Evolutionary conservation across 129 eudicot species (phyloP), one percentile per base, ranked within the genome.

Genomic region (Saussurea involucrata): DNA sequence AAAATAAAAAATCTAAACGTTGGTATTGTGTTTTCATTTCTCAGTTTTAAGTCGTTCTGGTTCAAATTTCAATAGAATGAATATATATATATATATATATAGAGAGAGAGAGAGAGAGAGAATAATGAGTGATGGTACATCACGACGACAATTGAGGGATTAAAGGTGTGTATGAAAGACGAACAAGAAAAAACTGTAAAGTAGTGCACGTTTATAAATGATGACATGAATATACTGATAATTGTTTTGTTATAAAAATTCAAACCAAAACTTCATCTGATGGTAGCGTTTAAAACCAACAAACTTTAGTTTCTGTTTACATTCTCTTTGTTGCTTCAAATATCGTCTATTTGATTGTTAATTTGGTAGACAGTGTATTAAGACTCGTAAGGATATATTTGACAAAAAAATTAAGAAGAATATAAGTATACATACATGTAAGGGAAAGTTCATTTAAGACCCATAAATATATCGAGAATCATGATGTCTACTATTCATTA

Each of bases 61-160:
- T 42, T 11, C n/a, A n/a, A n/a, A n/a, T n/a, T n/a, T n/a, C n/a
- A n/a, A n/a, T n/a, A n/a, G n/a, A n/a, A n/a, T n/a, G n/a, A n/a
- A n/a, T n/a, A n/a, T n/a, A n/a, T n/a, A n/a, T n/a, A n/a, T n/a
- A n/a, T n/a, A n/a, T n/a, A n/a, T n/a, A 53, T 8, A 53, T 7
- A 53, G 21, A n/a, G 21, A 17, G 8, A 17, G 8, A 53, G 1
- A 8, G 61, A 0, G 9, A 17, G n/a, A 53, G 8, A 53, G 22
- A 53, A 53, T 53, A 72, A 53, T 36, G 4, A 53, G 18, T 76
- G 74, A 67, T 68, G 57, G 55, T 76, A 67, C 68, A 67, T 53
- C 33, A 57, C 57, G 24, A 32, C 9, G 31, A 49, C 22, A 27
- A 42, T 42, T 71, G 67, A 29, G 80, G 24, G 64, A 76, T 31